Percentiles rank a stretch among this genome's conserved stretches.
Conservation (phyloP, 73 alveolate species). For the Tetrahymena malaccensis region DNA sequence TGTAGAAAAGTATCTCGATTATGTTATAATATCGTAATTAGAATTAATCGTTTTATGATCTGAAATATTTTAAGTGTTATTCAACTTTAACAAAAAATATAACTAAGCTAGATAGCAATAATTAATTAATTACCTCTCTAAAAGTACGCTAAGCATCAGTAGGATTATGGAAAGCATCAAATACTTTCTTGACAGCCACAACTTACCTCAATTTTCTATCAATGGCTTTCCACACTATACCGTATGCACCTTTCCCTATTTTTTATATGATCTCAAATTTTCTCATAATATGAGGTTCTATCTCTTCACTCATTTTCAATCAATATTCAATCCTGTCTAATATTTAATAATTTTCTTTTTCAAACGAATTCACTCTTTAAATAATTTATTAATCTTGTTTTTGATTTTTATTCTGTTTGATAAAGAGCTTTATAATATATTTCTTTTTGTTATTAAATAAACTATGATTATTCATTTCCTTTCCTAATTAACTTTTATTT, state of each 20-base stretch:
- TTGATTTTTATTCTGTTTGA: neutral
- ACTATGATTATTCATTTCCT: neutral
- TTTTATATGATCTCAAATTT: conserved; percentile 71
- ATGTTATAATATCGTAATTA: too few relatives aligned
- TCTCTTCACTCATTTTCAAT: conserved; percentile 75
- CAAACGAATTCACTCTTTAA: neutral
- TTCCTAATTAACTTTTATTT: neutral
- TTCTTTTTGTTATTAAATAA: neutral
- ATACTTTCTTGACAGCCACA: conserved; percentile 89
- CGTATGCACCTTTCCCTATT: conserved; percentile 94
- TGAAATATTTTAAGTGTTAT: neutral
- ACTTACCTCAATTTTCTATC: conserved; percentile 79
- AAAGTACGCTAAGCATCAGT: conserved; percentile 97
- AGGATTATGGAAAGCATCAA: conserved; percentile 96
- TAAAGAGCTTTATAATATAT: neutral
- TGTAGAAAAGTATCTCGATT: neutral
- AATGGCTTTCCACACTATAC: conserved; percentile 90
- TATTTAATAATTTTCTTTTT: neutral
- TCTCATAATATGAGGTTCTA: conserved; percentile 74
- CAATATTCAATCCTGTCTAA: neutral
- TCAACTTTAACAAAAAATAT: neutral
- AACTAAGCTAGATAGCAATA: conserved; percentile 40
- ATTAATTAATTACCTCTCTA: conserved; percentile 83
- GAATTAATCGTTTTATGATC: neutral
- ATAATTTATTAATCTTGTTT: neutral